Evolutionary conservation across 805 yeast species (phyloP).

Genomic region (Wickerhamiella vanderwaltii): DNA sequence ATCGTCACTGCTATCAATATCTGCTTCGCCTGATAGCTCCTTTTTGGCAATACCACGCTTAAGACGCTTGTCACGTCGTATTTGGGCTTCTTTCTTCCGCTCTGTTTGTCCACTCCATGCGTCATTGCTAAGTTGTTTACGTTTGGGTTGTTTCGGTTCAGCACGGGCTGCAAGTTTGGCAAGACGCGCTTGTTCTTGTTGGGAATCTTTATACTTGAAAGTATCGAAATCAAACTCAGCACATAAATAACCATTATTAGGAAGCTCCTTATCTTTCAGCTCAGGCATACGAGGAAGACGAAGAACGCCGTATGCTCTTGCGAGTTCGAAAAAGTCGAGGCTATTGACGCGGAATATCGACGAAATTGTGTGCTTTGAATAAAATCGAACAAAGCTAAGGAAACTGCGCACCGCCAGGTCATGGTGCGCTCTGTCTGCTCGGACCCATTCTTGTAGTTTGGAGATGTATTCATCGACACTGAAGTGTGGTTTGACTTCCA

Average conservation of each 20-base stretch:
- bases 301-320: slow-evolving; percentile 64
- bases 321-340: slow-evolving; percentile 61
- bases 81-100: slow-evolving; percentile 47
- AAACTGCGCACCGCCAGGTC: slow-evolving; percentile 70
- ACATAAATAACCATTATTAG: slow-evolving; percentile 67
- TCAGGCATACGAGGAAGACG: slow-evolving; percentile 96
- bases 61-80: slow-evolving; percentile 56
- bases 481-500: slow-evolving; percentile 8
- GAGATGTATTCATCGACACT: slow-evolving; percentile 16
- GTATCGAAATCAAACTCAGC: slow-evolving; percentile 52
- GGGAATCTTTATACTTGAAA: slow-evolving; percentile 50
- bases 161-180: slow-evolving; percentile 39
- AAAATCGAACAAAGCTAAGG: slow-evolving; percentile 72
- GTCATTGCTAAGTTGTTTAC: slow-evolving; percentile 21
- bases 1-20: slow-evolving; percentile 30
- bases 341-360: slow-evolving; percentile 71
- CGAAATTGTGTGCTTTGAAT: slow-evolving; percentile 75
- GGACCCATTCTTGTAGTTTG: slow-evolving; percentile 40
- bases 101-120: slow-evolving; percentile 73
- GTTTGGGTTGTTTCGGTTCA: slow-evolving; percentile 29
- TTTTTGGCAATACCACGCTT: slow-evolving; percentile 44
- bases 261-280: slow-evolving; percentile 38
- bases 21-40: slow-evolving; percentile 18
- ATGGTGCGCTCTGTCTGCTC: slow-evolving; percentile 66
- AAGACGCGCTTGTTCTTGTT: slow-evolving; percentile 50